These are phyloP conservation scores for Auricularia sp. DNA, from an alignment of 768 basidiomycete species.

Conservation along the genomic window DNA sequence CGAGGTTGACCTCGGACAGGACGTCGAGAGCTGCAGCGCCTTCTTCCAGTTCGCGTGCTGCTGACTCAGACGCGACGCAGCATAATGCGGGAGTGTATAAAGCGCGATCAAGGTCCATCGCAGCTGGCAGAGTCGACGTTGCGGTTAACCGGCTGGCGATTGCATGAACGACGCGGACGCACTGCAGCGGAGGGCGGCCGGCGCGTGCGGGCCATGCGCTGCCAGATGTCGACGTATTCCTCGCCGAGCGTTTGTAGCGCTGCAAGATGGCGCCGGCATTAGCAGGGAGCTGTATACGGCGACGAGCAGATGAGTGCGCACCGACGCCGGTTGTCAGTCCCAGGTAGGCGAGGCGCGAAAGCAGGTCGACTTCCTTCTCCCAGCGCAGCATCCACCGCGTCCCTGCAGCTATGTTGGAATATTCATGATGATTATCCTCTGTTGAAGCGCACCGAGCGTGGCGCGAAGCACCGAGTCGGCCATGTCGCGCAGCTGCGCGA, in stretches of 20 bases:
- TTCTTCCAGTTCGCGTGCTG: neutral
- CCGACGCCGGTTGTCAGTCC: constrained; percentile 68
- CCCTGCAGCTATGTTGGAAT: constrained; percentile 31
- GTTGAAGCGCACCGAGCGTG: constrained; percentile 52
- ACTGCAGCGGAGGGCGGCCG: constrained; percentile 34
- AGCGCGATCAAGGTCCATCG: constrained; percentile 53
- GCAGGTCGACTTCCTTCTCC: constrained; percentile 70
- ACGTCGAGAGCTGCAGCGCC: constrained; percentile 33
- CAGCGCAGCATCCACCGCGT: constrained; percentile 71
- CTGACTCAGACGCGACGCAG: constrained; percentile 40
- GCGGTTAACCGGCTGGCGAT: neutral
- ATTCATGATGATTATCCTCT: constrained; percentile 7
- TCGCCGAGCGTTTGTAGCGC: constrained; percentile 81
- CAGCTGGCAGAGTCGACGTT: constrained; percentile 8
- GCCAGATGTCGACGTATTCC: constrained; percentile 83
- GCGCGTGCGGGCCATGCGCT: constrained; percentile 37
- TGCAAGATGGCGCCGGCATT: constrained; percentile 18
- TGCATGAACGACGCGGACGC: neutral
- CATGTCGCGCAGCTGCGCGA: constrained; percentile 65
- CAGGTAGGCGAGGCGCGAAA: constrained; percentile 60
- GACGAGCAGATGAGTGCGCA: constrained; percentile 19
- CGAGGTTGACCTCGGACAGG: constrained; percentile 62
- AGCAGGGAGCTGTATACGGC: constrained; percentile 1
- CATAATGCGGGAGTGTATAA: constrained; percentile 54
- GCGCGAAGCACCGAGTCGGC: constrained; percentile 62